Base-by-base conservation (phyloP, 202 grass and related monocot species). In the Hordeum pubiflorum region DNA sequence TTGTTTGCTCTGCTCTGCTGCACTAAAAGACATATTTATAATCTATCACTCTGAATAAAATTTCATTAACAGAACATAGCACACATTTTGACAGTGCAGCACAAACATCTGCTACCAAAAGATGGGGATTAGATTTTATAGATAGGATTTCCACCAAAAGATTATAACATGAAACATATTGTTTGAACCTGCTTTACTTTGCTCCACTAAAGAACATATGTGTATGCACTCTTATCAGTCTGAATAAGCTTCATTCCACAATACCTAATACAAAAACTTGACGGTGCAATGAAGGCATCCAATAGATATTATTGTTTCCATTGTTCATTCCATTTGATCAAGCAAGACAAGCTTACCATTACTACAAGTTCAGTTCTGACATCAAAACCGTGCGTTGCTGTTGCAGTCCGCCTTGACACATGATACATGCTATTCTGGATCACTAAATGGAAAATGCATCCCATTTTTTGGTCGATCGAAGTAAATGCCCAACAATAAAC, bases 171-270 rank as follows among this genome's bases (percentile, higher is more conserved):
- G 17, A 38, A 38, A 9, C 37, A 38, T 38, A 38, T 38, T 32
- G 6, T 7, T 38, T 38, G 37, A 10, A 0, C 2, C 37, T 39
- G 37, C 8, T 39, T 39, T 76, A 86, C 93, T 1, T 85, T 89
- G 82, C 92, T 92, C 89, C 93, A 3, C 93, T 80, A 87, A 38
- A 38, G 2, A 38, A 38, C 37, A 4, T 38, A 39, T 26, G 24
- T 1, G 24, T 1, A 26, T 26, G 1, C 24, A 26, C 1, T 26
- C 24, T 38, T 38, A 38, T 38, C 37, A 38, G 7, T 38, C 37
- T 9, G 37, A 38, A 38, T 38, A 38, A 38, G 8, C 37, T 38
- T 38, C 37, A 38, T 38, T 38, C 37, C 6, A 0, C 37, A 38
- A 6, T 9, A 38, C 37, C 37, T 38, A 38, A 38, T 38, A 38